Evolutionary conservation across 192 early-diverging fungal genomes (phyloP).

Genomic region (Umbelopsis isabellina): DNA sequence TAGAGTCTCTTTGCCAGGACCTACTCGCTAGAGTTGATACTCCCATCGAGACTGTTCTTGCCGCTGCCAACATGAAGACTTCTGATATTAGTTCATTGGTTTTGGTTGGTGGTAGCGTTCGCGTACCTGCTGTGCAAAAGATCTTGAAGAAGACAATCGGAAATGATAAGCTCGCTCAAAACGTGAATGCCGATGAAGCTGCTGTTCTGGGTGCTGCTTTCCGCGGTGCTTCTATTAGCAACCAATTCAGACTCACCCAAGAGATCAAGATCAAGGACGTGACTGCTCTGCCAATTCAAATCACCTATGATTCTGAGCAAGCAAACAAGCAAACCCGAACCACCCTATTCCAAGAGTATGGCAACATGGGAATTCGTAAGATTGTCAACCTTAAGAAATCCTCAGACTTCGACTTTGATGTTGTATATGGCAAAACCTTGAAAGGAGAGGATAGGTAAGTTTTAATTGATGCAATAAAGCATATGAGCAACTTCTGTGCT

Average conservation of each 20-base stretch:
- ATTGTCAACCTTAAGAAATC: slow-evolving; percentile 82
- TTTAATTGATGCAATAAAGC: not conserved
- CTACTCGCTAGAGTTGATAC: slow-evolving; percentile 67
- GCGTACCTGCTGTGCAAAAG: slow-evolving; percentile 85
- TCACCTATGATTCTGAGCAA: slow-evolving; percentile 57
- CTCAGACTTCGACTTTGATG: slow-evolving; percentile 77
- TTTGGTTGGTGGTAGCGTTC: slow-evolving; percentile 90
- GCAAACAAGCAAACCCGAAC: slow-evolving; percentile 48
- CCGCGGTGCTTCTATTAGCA: slow-evolving; percentile 81
- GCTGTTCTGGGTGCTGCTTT: slow-evolving; percentile 90
- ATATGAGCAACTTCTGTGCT: not conserved
- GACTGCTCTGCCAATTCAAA: slow-evolving; percentile 65
- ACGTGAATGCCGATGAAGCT: slow-evolving; percentile 96
- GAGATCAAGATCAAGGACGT: slow-evolving; percentile 89
- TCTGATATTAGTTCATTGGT: slow-evolving; percentile 84
- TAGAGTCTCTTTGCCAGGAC: slow-evolving; percentile 75
- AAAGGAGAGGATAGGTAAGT: slow-evolving; percentile 27
- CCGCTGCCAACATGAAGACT: slow-evolving; percentile 64
- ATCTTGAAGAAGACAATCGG: slow-evolving; percentile 71
- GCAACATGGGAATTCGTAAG: slow-evolving; percentile 79
- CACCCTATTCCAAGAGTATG: slow-evolving; percentile 65
- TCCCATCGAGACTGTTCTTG: slow-evolving; percentile 77
- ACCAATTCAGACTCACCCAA: slow-evolving; percentile 80
- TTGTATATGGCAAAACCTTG: slow-evolving; percentile 57
- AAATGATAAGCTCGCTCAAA: slow-evolving; percentile 84